Percentiles rank a stretch among this genome's conserved stretches.
Conservation (phyloP, 2,329 filamentous ascomycete species). For the Cladophialophora chaetospira region DNA sequence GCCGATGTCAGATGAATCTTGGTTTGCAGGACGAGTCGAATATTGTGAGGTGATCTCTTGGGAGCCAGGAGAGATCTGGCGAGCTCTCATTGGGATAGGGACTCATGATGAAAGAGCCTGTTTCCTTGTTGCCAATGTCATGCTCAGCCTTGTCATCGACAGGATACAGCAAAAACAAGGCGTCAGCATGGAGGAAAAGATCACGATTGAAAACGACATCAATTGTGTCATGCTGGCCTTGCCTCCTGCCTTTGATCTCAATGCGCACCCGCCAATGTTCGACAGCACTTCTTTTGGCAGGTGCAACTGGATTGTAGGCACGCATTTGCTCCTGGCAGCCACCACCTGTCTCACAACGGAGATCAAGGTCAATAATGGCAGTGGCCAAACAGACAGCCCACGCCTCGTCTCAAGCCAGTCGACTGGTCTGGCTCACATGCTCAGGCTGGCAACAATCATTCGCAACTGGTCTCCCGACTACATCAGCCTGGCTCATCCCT, state of each 20-base stretch:
- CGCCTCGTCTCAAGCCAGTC: not conserved
- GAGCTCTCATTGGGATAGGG: not conserved
- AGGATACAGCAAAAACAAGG: not conserved
- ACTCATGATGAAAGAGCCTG: not conserved
- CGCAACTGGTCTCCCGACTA: slow-evolving; percentile 2
- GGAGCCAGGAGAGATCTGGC: not conserved
- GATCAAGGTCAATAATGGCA: not conserved
- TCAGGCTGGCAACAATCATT: not conserved
- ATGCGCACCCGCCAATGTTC: not conserved
- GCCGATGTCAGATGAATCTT: slow-evolving; percentile 3
- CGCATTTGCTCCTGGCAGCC: not conserved
- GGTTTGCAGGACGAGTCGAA: slow-evolving; percentile 3
- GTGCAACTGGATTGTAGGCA: slow-evolving; percentile 1
- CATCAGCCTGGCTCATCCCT: not conserved
- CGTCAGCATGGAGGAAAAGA: not conserved
- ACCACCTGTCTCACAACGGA: not conserved
- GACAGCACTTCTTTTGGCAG: not conserved
- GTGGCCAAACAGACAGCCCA: not conserved
- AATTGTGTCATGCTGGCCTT: not conserved
- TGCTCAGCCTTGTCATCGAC: not conserved
- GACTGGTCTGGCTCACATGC: not conserved
- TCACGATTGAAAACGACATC: not conserved
- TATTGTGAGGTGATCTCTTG: not conserved
- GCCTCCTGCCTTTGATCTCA: not conserved
- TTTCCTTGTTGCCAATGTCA: not conserved